Percentiles rank a stretch among this genome's conserved stretches.
Conservation (phyloP, 495 filamentous ascomycete species). For the Lasiosphaeriaceae sp. region DNA sequence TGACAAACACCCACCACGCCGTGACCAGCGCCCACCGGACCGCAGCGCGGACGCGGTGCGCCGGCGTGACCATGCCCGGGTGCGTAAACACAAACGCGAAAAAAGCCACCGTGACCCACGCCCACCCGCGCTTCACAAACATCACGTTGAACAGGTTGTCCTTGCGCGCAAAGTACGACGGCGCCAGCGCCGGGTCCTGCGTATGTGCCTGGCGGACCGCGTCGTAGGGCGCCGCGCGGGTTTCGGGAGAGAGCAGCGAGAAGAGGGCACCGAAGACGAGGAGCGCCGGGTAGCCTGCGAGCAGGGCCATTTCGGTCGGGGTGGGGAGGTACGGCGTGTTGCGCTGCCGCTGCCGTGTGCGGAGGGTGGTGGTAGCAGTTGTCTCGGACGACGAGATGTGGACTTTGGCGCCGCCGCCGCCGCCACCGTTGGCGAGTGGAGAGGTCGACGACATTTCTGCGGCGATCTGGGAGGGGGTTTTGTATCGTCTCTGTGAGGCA, state of each 20-base stretch:
- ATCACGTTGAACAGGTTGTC: constrained; percentile 83
- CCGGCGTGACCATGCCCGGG: constrained; percentile 36
- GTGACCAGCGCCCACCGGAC: constrained; percentile 70
- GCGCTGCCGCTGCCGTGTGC: constrained; percentile 19
- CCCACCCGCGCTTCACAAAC: constrained; percentile 95
- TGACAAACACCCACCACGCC: constrained; percentile 69
- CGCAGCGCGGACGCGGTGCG: constrained; percentile 45
- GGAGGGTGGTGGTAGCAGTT: constrained; percentile 2
- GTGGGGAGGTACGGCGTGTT: constrained; percentile 56
- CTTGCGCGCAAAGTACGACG: constrained; percentile 90
- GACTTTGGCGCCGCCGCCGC: background rate
- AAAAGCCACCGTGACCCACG: constrained; percentile 74
- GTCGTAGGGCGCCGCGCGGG: constrained; percentile 56
- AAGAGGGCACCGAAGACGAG: constrained; percentile 78
- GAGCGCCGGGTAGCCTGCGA: constrained; percentile 68
- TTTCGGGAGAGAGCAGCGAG: constrained; percentile 68
- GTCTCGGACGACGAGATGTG: background rate
- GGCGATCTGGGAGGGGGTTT: background rate
- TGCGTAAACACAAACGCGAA: constrained; percentile 58
- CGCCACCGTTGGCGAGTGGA: background rate
- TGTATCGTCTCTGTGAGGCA: background rate
- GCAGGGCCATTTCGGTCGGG: constrained; percentile 55
- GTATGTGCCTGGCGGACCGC: constrained; percentile 51
- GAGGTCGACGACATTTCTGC: background rate
- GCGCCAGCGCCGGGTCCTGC: constrained; percentile 49